Evolutionary conservation across 2,329 filamentous ascomycete species (phyloP).

Genomic region (Fusarium citri): DNA sequence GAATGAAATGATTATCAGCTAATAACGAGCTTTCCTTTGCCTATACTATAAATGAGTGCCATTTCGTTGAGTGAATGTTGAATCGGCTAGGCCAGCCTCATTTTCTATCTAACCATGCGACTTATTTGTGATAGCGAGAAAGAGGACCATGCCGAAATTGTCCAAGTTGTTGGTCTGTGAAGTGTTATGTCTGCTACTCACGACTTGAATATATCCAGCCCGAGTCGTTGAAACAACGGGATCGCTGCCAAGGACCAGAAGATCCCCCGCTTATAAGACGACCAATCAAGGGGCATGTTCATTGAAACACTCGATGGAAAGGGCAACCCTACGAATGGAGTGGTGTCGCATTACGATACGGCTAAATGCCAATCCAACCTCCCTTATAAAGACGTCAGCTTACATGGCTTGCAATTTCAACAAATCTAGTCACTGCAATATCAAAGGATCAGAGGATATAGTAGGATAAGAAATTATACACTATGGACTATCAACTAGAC

Average conservation of each 20-base stretch:
- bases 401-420: background rate
- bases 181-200: background rate
- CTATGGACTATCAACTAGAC: constrained; percentile 48
- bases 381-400: background rate
- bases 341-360: background rate
- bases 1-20: background rate
- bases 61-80: background rate
- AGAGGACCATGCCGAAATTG: background rate
- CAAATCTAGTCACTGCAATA: background rate
- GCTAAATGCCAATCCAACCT: constrained; percentile 11
- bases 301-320: constrained; percentile 20
- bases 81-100: background rate
- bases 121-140: background rate
- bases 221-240: background rate
- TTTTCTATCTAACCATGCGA: background rate
- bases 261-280: background rate
- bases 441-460: constrained; percentile 13
- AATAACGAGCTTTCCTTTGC: background rate
- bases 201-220: background rate
- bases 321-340: constrained; percentile 29
- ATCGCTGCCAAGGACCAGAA: background rate
- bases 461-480: constrained; percentile 52
- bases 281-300: constrained; percentile 19
- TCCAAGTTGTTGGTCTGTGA: background rate
- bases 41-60: background rate